These are phyloP conservation scores for Harringtonia lauricola DNA, from an alignment of 2,329 filamentous ascomycete species.

Conservation along the genomic window DNA sequence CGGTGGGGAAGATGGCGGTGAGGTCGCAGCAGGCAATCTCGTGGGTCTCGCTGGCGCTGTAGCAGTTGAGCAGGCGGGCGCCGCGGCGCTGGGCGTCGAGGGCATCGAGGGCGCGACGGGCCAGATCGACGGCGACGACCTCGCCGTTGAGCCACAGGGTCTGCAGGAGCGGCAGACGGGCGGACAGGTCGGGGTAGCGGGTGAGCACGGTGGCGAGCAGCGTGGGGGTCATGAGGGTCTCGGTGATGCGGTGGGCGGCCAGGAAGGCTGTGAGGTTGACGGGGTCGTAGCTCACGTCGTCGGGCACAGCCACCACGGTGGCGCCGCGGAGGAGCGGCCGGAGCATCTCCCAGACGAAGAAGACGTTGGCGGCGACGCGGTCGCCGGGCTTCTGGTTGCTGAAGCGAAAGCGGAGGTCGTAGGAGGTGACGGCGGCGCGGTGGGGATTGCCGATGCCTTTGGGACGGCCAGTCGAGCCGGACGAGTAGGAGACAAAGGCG, in stretches of 20 bases:
- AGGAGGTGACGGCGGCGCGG: conserved; percentile 61
- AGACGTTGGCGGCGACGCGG: conserved; percentile 78
- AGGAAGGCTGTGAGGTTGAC: conserved; percentile 62
- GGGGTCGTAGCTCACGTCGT: conserved; percentile 69
- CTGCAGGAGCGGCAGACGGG: conserved; percentile 52
- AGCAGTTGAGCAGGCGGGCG: conserved; percentile 63
- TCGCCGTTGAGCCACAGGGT: conserved; percentile 76
- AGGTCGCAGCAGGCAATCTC: conserved; percentile 72
- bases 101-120: conserved; percentile 53
- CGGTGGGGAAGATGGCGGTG: conserved; percentile 42
- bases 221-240: conserved; percentile 77
- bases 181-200: conserved; percentile 53
- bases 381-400: conserved; percentile 62
- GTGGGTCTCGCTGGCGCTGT: conserved; percentile 74
- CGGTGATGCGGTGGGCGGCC: conserved; percentile 54
- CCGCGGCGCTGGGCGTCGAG: conserved; percentile 65
- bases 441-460: conserved; percentile 77
- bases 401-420: conserved; percentile 59
- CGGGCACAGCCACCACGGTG: conserved; percentile 64
- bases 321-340: conserved; percentile 66
- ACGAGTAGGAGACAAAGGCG: conserved; percentile 73
- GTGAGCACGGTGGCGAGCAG: conserved; percentile 64
- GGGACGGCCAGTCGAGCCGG: conserved; percentile 66
- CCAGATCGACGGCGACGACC: conserved; percentile 69
- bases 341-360: conserved; percentile 78